A percentile compares a stretch with the other conserved stretches of the same genome.
phyloP scores from a whole-genome alignment of 164 flowering plant species.

The Vitis rupestris region DNA sequence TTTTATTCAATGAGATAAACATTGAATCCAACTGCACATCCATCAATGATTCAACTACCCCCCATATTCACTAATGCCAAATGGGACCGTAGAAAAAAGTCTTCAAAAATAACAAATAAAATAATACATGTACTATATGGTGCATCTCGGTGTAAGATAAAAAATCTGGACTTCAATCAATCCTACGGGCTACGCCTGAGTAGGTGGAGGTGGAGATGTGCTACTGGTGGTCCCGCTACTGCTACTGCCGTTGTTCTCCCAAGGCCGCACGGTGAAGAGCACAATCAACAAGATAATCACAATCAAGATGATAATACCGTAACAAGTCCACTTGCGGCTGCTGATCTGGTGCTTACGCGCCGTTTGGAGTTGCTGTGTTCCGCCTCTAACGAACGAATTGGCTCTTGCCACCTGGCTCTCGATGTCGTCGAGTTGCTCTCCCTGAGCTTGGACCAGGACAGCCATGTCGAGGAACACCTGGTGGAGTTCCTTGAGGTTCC shows the following conservation, averaged over 20 bases:
- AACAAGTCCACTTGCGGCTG: conserved; percentile 48
- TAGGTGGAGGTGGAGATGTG: not conserved
- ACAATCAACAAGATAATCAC: conserved; percentile 43
- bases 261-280: conserved; percentile 35
- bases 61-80: too few relatives aligned
- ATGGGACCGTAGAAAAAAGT: too few relatives aligned
- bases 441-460: conserved; percentile 54
- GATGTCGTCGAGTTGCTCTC: conserved; percentile 62
- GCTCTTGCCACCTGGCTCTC: conserved; percentile 59
- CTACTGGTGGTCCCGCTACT: not conserved
- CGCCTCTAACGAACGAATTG: conserved; percentile 38
- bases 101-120: too few relatives aligned
- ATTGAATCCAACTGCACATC: too few relatives aligned
- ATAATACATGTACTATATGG: too few relatives aligned
- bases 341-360: conserved; percentile 46
- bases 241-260: conserved; percentile 24
- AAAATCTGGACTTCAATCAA: not conserved
- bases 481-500: conserved; percentile 52
- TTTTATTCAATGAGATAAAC: too few relatives aligned
- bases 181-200: not conserved
- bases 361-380: conserved; percentile 31
- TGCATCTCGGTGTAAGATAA: too few relatives aligned
- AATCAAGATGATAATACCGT: conserved; percentile 35
- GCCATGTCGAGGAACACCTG: conserved; percentile 72
- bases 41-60: too few relatives aligned